These are phyloP conservation scores for Cytospora schulzeri DNA, from an alignment of 2,329 filamentous ascomycete species.

Conservation along the genomic window DNA sequence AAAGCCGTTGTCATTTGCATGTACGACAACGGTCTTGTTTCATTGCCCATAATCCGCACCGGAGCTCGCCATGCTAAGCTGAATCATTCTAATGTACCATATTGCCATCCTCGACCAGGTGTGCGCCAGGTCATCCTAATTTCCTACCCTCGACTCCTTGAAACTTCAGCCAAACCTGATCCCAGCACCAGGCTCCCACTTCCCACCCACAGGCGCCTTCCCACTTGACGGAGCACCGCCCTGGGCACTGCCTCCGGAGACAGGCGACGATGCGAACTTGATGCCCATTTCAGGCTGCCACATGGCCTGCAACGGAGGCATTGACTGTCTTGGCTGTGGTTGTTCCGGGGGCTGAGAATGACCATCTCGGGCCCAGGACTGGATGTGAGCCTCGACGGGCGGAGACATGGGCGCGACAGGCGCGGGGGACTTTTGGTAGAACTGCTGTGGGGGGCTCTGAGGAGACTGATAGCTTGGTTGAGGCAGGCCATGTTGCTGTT, in stretches of 20 bases:
- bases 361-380: conserved; percentile 53
- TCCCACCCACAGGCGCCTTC: conserved; percentile 39
- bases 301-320: conserved; percentile 52
- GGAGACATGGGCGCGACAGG: conserved; percentile 33
- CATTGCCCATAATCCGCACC: neutral
- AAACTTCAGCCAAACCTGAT: conserved; percentile 54
- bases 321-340: conserved; percentile 50
- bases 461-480: conserved; percentile 22
- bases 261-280: conserved; percentile 62
- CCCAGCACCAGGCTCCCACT: conserved; percentile 62
- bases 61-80: conserved; percentile 4
- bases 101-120: neutral
- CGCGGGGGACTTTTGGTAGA: conserved; percentile 32
- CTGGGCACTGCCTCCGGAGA: conserved; percentile 26
- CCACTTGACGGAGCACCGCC: conserved; percentile 22
- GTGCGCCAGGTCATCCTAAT: neutral
- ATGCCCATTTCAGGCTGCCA: conserved; percentile 85
- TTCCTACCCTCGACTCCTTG: neutral
- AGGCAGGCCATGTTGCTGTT: conserved; percentile 37
- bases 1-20: neutral
- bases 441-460: conserved; percentile 34
- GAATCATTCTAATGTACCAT: neutral
- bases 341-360: conserved; percentile 59
- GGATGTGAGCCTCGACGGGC: conserved; percentile 54
- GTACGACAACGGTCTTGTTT: neutral